Percentiles rank a stretch among this genome's conserved stretches.
Conservation (phyloP, 2,329 filamentous ascomycete genomes). For the Colletotrichum gloeosporioides region DNA sequence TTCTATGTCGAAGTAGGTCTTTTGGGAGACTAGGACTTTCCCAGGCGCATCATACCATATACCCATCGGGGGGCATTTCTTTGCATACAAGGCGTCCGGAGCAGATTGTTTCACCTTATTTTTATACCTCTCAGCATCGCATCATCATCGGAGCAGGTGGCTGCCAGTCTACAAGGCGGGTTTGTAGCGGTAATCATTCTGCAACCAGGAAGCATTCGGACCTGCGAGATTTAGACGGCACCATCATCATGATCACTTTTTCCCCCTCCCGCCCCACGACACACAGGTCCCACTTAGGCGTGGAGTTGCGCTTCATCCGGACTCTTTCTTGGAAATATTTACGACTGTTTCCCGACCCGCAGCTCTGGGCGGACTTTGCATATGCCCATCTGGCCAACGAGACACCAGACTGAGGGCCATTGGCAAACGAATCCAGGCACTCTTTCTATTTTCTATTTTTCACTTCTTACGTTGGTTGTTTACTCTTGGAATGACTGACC, state of each 20-base stretch:
- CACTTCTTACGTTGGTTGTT: constrained; percentile 11
- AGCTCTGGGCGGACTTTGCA: background rate
- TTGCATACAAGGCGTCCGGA: constrained; percentile 25
- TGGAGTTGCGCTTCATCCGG: background rate
- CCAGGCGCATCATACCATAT: constrained; percentile 24
- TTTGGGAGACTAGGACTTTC: constrained; percentile 12
- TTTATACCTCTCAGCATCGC: constrained; percentile 21
- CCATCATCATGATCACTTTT: constrained; percentile 13
- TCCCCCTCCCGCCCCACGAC: background rate
- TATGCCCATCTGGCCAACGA: background rate
- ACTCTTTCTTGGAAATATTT: constrained; percentile 18
- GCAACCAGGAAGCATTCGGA: constrained; percentile 16
- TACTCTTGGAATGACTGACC: constrained; percentile 19
- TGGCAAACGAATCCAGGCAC: background rate
- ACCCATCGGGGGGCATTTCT: constrained; percentile 22
- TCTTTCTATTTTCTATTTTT: background rate
- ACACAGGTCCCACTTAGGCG: background rate
- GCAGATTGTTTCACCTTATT: constrained; percentile 17
- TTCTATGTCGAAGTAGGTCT: constrained; percentile 13
- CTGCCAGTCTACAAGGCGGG: background rate
- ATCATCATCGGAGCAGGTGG: constrained; percentile 7
- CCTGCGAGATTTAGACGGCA: constrained; percentile 16
- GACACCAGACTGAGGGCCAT: background rate
- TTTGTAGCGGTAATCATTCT: constrained; percentile 4
- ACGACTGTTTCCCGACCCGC: background rate